Percentiles rank a stretch among this genome's conserved stretches.
phyloP scores from a whole-genome alignment of 495 filamentous ascomycete species.

The Penicillium atrosanguineum region DNA sequence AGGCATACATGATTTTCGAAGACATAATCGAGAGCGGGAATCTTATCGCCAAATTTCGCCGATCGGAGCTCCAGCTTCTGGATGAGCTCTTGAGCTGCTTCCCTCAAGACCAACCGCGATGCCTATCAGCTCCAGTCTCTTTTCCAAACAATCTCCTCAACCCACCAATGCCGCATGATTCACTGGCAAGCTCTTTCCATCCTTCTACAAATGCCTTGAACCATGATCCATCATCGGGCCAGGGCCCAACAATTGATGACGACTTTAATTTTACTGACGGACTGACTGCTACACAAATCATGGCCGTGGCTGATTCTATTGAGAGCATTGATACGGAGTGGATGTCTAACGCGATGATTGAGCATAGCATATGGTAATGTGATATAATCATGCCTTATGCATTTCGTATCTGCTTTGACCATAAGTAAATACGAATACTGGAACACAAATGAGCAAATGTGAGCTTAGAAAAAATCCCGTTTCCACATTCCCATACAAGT shows the following conservation, averaged over 20 bases:
- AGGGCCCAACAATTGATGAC: slow-evolving; percentile 7
- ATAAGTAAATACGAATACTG: neutral
- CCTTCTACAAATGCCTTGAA: slow-evolving; percentile 10
- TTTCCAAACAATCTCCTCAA: slow-evolving; percentile 15
- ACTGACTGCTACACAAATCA: slow-evolving; percentile 35
- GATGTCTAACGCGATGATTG: slow-evolving; percentile 38
- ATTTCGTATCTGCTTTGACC: too few relatives aligned
- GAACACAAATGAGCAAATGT: too few relatives aligned
- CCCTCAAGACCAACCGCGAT: slow-evolving; percentile 16
- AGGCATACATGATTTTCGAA: slow-evolving; percentile 36
- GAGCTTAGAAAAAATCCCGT: too few relatives aligned
- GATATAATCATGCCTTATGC: neutral
- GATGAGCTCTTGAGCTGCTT: slow-evolving; percentile 29
- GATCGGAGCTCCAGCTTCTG: slow-evolving; percentile 39
- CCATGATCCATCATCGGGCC: slow-evolving; percentile 18
- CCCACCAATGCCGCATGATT: neutral
- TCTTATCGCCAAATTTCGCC: slow-evolving; percentile 35
- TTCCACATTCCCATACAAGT: too few relatives aligned
- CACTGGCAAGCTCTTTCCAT: slow-evolving; percentile 14
- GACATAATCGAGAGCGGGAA: slow-evolving; percentile 43
- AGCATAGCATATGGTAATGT: slow-evolving; percentile 37
- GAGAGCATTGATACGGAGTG: slow-evolving; percentile 39
- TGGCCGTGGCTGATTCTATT: slow-evolving; percentile 41
- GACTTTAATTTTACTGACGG: slow-evolving; percentile 17
- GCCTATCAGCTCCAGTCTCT: slow-evolving; percentile 14